A percentile compares a stretch with the other conserved stretches of the same genome.
Conservation (phyloP, 1,284 basidiomycete species). For the Prillingera fragicola region DNA sequence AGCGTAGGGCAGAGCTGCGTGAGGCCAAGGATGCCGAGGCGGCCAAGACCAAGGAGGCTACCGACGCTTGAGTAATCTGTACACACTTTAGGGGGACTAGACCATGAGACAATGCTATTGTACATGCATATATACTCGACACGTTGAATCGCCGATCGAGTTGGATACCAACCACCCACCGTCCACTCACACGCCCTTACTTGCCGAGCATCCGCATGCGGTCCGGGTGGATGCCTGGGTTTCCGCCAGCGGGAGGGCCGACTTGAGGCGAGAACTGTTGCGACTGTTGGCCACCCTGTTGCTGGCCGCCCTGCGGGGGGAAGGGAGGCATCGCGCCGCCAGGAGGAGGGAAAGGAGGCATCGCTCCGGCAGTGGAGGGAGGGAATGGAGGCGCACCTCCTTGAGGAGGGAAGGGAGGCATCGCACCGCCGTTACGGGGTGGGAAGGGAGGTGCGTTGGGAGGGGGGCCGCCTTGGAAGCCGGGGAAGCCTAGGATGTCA, state of each 20-base stretch:
- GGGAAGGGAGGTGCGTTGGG: conserved; percentile 56
- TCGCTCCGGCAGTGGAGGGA: conserved; percentile 7
- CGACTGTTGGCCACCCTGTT: conserved; percentile 20
- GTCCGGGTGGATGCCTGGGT: conserved; percentile 72
- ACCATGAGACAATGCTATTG: too few relatives aligned
- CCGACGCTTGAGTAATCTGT: too few relatives aligned
- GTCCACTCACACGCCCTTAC: conserved; percentile 5
- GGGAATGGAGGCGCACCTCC: conserved; percentile 20
- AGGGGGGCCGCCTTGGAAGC: conserved; percentile 14
- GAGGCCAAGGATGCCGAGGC: conserved; percentile 6
- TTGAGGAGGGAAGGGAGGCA: conserved; percentile 59
- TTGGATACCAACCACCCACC: too few relatives aligned
- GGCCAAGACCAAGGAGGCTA: conserved; percentile 1
- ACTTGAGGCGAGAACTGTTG: conserved; percentile 35
- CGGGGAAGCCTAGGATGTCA: conserved; percentile 7
- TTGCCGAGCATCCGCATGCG: conserved; percentile 70
- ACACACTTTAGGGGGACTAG: too few relatives aligned
- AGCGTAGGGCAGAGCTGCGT: conserved; percentile 1
- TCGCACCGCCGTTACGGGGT: conserved; percentile 39
- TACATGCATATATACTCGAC: too few relatives aligned
- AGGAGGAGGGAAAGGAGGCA: conserved; percentile 45
- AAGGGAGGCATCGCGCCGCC: conserved; percentile 36
- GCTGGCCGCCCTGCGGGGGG: conserved; percentile 31
- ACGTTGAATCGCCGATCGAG: too few relatives aligned
- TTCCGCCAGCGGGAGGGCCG: conserved; percentile 18